phyloP scores from a whole-genome alignment of 495 filamentous ascomycete species.

The Neurospora hispaniola region DNA sequence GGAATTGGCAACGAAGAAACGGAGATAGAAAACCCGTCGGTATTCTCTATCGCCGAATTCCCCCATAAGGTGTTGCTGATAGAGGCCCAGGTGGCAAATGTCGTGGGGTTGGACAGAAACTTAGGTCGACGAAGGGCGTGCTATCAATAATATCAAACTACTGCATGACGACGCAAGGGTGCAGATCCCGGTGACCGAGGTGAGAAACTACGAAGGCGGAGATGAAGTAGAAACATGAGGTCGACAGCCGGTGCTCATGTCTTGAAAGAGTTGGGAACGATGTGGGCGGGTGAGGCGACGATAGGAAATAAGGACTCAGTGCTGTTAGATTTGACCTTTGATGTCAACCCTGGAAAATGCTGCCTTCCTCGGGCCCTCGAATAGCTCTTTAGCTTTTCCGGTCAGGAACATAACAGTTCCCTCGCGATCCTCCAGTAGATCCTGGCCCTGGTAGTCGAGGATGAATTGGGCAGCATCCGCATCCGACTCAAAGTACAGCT shows the following conservation, averaged over 20 bases:
- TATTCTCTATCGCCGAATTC: not conserved
- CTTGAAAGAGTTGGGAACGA: not conserved
- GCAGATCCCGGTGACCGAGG: not conserved
- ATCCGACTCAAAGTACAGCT: constrained; percentile 90
- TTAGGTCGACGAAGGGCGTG: not conserved
- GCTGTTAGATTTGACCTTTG: constrained; percentile 82
- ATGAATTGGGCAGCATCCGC: constrained; percentile 84
- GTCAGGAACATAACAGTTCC: constrained; percentile 65
- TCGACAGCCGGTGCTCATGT: not conserved
- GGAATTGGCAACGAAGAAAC: not conserved
- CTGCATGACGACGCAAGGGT: not conserved
- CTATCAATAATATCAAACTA: not conserved
- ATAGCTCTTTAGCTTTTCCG: constrained; percentile 57
- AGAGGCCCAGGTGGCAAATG: not conserved
- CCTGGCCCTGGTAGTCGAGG: constrained; percentile 59
- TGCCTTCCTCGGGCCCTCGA: constrained; percentile 57
- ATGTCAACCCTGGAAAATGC: constrained; percentile 87
- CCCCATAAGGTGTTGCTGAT: not conserved
- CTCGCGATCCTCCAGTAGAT: constrained; percentile 68
- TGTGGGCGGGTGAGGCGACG: not conserved
- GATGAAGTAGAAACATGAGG: not conserved
- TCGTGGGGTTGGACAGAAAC: not conserved
- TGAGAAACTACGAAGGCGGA: not conserved
- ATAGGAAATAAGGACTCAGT: not conserved
- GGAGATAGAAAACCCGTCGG: not conserved